phyloP scores from a whole-genome alignment of 2,329 filamentous ascomycete species.

The Pyrenophora teres region DNA sequence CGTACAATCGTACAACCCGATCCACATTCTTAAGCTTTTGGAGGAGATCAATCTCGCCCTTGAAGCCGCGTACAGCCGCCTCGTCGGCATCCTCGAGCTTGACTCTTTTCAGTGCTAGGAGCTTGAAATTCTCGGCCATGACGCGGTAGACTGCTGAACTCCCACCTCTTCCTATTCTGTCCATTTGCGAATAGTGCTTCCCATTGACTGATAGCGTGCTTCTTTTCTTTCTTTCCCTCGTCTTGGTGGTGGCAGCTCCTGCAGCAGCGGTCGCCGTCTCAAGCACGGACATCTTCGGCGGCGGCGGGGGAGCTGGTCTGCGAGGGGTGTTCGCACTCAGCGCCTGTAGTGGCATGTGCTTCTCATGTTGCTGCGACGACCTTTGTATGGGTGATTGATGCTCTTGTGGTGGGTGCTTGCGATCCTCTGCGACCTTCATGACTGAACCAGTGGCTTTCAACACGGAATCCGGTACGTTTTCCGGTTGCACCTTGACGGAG shows the following conservation, averaged over 20 bases:
- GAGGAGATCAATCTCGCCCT: slow-evolving; percentile 92
- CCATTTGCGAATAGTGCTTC: slow-evolving; percentile 85
- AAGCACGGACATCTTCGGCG: slow-evolving; percentile 96
- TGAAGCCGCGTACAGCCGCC: slow-evolving; percentile 79
- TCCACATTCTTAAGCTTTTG: slow-evolving; percentile 82
- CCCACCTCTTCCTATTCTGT: slow-evolving; percentile 88
- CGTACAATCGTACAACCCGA: slow-evolving; percentile 85
- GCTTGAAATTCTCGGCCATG: slow-evolving; percentile 94
- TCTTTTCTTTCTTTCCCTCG: slow-evolving; percentile 71
- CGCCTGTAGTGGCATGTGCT: slow-evolving; percentile 55
- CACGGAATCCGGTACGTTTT: slow-evolving; percentile 36
- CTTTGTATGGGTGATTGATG: slow-evolving; percentile 38
- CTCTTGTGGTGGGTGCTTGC: slow-evolving; percentile 23
- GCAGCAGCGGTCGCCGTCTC: slow-evolving; percentile 85
- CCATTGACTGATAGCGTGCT: slow-evolving; percentile 88
- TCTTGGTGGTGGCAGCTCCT: slow-evolving; percentile 77
- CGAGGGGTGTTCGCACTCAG: slow-evolving; percentile 74
- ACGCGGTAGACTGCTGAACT: slow-evolving; percentile 95
- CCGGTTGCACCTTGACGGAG: slow-evolving; percentile 35
- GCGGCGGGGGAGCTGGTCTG: slow-evolving; percentile 75
- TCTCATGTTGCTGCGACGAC: slow-evolving; percentile 50
- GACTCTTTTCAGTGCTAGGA: slow-evolving; percentile 92
- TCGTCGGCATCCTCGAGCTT: slow-evolving; percentile 90
- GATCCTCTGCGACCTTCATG: slow-evolving; percentile 41
- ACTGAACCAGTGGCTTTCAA: slow-evolving; percentile 42